Evolutionary conservation across 2,329 filamentous ascomycete genomes (phyloP).

Genomic region (Bertia moriformis): DNA sequence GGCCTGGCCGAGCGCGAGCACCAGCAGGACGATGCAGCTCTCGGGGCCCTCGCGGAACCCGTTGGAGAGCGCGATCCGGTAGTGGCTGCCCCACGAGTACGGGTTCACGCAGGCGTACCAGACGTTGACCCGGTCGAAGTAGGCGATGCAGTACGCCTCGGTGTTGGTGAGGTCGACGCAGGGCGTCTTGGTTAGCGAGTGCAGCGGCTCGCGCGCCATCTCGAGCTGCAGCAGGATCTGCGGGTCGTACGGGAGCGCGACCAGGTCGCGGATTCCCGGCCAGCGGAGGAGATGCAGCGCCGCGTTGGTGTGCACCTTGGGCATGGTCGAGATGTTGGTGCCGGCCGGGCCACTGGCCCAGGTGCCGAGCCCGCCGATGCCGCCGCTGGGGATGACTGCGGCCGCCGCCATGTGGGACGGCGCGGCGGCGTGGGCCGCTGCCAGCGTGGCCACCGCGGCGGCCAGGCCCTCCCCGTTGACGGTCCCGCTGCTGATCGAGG

Average conservation of each 20-base stretch:
- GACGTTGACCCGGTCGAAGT: slow-evolving; percentile 68
- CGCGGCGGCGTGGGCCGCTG: neutral
- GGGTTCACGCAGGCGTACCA: slow-evolving; percentile 81
- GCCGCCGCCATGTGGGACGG: slow-evolving; percentile 9
- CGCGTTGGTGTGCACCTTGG: slow-evolving; percentile 69
- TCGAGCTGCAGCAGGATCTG: slow-evolving; percentile 71
- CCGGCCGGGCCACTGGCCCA: slow-evolving; percentile 43
- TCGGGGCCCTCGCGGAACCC: slow-evolving; percentile 67
- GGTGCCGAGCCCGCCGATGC: slow-evolving; percentile 58
- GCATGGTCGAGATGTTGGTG: slow-evolving; percentile 71
- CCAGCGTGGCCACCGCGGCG: neutral
- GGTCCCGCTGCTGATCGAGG: neutral
- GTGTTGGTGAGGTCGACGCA: slow-evolving; percentile 63
- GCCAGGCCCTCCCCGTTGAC: too few species aligned
- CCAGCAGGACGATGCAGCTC: slow-evolving; percentile 68
- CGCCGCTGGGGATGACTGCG: slow-evolving; percentile 40
- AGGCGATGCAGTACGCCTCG: slow-evolving; percentile 61
- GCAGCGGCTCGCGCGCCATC: slow-evolving; percentile 64
- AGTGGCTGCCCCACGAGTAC: slow-evolving; percentile 64
- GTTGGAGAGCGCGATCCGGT: slow-evolving; percentile 59
- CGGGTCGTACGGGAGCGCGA: slow-evolving; percentile 64
- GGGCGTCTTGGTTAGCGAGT: slow-evolving; percentile 46
- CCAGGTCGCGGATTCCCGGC: slow-evolving; percentile 65
- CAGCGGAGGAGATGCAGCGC: slow-evolving; percentile 67
- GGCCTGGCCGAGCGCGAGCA: slow-evolving; percentile 64